phyloP scores from a whole-genome alignment of 129 eudicot genomes.

The Lactuca saligna region DNA sequence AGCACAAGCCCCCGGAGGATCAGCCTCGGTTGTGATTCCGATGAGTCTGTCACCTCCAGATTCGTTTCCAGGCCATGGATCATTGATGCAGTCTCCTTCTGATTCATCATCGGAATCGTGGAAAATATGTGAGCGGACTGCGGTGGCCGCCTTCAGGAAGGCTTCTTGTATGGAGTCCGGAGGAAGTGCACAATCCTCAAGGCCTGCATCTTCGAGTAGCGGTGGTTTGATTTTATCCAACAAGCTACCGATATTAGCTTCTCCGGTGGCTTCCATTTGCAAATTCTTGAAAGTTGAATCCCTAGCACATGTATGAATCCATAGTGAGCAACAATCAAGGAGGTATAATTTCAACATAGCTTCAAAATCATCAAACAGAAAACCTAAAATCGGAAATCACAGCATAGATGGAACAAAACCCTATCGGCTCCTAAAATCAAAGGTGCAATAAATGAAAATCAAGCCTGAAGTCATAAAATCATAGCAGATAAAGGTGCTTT shows the following conservation, averaged over 20 bases:
- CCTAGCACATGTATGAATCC: slow-evolving; percentile 17
- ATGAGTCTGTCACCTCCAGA: slow-evolving; percentile 43
- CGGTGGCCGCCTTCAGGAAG: slow-evolving; percentile 78
- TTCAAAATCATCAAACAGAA: slow-evolving; percentile 13
- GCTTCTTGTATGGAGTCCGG: slow-evolving; percentile 81
- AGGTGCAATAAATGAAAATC: not conserved
- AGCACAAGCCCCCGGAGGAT: slow-evolving; percentile 42
- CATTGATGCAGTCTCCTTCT: slow-evolving; percentile 50
- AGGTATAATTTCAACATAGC: not conserved
- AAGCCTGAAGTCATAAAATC: not conserved
- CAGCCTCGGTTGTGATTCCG: slow-evolving; percentile 40
- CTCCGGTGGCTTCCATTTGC: slow-evolving; percentile 54
- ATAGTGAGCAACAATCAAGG: not conserved
- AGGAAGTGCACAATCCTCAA: slow-evolving; percentile 87
- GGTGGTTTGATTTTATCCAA: slow-evolving; percentile 63
- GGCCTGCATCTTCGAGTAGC: slow-evolving; percentile 85
- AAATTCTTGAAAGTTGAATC: not conserved
- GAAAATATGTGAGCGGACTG: slow-evolving; percentile 59
- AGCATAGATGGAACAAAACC: not conserved
- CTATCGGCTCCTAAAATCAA: not conserved
- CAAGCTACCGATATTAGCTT: slow-evolving; percentile 31
- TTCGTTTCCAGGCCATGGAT: slow-evolving; percentile 46
- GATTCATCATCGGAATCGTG: slow-evolving; percentile 42
- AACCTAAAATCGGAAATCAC: slow-evolving; percentile 18
- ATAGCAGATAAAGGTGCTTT: not conserved